phyloP scores from a whole-genome alignment of 2,329 filamentous ascomycete species.

The Boeremia lycopersici region DNA sequence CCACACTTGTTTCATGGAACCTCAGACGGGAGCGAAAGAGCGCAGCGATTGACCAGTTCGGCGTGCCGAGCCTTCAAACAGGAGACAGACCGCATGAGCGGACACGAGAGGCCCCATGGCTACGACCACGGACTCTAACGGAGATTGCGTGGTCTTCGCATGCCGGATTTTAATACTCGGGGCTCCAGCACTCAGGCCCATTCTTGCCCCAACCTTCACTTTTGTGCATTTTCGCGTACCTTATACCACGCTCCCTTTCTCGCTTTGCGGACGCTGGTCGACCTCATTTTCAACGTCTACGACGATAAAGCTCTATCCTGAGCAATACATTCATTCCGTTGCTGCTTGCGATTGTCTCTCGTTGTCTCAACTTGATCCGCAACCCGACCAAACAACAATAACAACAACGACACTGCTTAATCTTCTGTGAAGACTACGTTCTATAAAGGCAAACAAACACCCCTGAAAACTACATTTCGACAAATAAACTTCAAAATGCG shows the following conservation, averaged over 20 bases:
- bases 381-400: background rate
- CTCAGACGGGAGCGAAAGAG: slow-evolving; percentile 30
- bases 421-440: slow-evolving; percentile 43
- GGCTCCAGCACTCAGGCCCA: slow-evolving; percentile 20
- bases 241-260: slow-evolving; percentile 35
- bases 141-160: slow-evolving; percentile 35
- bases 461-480: background rate
- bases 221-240: slow-evolving; percentile 28
- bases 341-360: slow-evolving; percentile 20
- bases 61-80: slow-evolving; percentile 29
- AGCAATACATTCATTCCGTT: slow-evolving; percentile 38
- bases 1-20: slow-evolving; percentile 45
- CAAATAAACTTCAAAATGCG: slow-evolving; percentile 32
- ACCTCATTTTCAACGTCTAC: slow-evolving; percentile 32
- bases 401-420: slow-evolving; percentile 12
- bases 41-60: slow-evolving; percentile 33
- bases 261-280: slow-evolving; percentile 37
- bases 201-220: slow-evolving; percentile 36
- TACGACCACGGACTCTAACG: slow-evolving; percentile 27
- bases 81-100: slow-evolving; percentile 28
- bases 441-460: slow-evolving; percentile 7
- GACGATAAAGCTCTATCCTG: slow-evolving; percentile 29
- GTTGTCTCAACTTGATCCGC: slow-evolving; percentile 20
- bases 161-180: slow-evolving; percentile 36
- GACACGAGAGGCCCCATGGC: slow-evolving; percentile 28